phyloP scores from a whole-genome alignment of 495 filamentous ascomycete genomes.

The Sabuloglossum arenarium region DNA sequence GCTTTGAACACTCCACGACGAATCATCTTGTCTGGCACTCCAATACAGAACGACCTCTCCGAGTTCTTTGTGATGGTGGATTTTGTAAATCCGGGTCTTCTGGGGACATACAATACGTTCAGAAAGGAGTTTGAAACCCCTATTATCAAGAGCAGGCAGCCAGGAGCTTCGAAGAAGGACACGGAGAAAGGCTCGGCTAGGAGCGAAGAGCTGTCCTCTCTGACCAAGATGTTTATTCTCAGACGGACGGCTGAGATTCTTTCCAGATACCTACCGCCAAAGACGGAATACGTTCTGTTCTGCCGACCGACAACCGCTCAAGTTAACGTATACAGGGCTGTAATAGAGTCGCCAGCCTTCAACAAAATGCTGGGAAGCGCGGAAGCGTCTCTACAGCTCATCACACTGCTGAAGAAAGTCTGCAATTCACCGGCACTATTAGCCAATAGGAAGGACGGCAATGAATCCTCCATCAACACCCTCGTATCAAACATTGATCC shows the following conservation, averaged over 20 bases:
- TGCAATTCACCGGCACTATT: conserved; percentile 61
- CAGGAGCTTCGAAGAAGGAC: conserved; percentile 41
- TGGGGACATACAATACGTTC: conserved; percentile 48
- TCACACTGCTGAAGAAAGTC: conserved; percentile 62
- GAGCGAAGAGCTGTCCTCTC: conserved; percentile 41
- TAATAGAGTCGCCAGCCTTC: conserved; percentile 50
- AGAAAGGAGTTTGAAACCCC: conserved; percentile 53
- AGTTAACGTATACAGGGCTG: conserved; percentile 42
- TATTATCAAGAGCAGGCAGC: conserved; percentile 52
- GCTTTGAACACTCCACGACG: conserved; percentile 45
- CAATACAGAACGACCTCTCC: conserved; percentile 60
- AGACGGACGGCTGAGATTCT: conserved; percentile 57
- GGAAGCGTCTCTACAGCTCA: conserved; percentile 51
- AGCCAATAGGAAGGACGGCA: conserved; percentile 21
- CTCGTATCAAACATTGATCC: conserved; percentile 38
- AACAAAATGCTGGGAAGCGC: conserved; percentile 40
- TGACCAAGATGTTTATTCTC: conserved; percentile 57
- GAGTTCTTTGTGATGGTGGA: conserved; percentile 68
- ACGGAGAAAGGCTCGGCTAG: conserved; percentile 53
- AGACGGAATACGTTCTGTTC: conserved; percentile 60
- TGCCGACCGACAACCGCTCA: conserved; percentile 54
- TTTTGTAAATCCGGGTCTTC: conserved; percentile 55
- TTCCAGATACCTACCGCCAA: conserved; percentile 51
- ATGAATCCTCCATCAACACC: conserved; percentile 18
- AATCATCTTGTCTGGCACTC: conserved; percentile 57